These are phyloP conservation scores for Cercospora janseana DNA, from an alignment of 2,329 filamentous ascomycete species.

Conservation along the genomic window DNA sequence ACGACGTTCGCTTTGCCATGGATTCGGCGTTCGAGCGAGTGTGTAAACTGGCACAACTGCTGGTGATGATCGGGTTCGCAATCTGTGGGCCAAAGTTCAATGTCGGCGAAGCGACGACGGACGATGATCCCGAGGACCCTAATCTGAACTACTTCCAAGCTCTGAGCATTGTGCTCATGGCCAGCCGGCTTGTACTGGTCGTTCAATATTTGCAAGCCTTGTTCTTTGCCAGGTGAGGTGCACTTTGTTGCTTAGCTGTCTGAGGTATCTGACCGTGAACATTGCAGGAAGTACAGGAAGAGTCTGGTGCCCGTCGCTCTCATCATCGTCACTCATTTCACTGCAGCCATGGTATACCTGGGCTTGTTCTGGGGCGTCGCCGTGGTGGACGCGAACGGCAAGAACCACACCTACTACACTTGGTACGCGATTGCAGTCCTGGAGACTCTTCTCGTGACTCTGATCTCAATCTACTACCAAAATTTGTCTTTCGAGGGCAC, in stretches of 20 bases:
- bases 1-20: constrained; percentile 64
- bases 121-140: constrained; percentile 40
- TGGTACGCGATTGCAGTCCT: constrained; percentile 52
- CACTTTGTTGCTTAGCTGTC: neutral
- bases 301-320: constrained; percentile 36
- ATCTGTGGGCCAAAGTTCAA: constrained; percentile 52
- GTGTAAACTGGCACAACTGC: constrained; percentile 60
- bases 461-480: constrained; percentile 36
- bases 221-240: constrained; percentile 31
- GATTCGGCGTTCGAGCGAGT: constrained; percentile 63
- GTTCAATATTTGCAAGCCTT: constrained; percentile 42
- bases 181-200: constrained; percentile 38
- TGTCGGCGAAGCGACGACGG: constrained; percentile 40
- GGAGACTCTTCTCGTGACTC: constrained; percentile 37
- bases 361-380: constrained; percentile 33
- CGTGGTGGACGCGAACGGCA: constrained; percentile 7
- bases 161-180: constrained; percentile 41
- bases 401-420: constrained; percentile 44
- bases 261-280: neutral
- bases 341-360: constrained; percentile 39
- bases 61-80: constrained; percentile 64
- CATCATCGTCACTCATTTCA: constrained; percentile 36
- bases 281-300: constrained; percentile 30
- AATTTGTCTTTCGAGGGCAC: constrained; percentile 42
- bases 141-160: constrained; percentile 42